Conservation (phyloP, 306 rosid species). For the Astragalus glycyphyllos region DNA sequence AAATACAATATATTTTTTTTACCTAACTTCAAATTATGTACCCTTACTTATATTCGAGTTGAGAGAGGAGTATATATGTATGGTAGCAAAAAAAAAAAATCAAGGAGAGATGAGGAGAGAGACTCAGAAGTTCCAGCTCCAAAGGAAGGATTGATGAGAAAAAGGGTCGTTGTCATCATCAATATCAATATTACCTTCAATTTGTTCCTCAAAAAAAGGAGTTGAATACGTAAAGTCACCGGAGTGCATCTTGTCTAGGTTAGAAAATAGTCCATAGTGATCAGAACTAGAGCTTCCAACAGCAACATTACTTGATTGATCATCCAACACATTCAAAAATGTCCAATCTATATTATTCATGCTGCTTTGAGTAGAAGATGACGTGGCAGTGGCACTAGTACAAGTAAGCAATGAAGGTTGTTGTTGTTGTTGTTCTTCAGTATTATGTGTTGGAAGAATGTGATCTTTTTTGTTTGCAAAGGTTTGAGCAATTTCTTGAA, state of each 20-base stretch:
- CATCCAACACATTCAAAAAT: conserved; percentile 50
- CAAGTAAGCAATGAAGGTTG: background rate
- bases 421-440: background rate
- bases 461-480: conserved; percentile 49
- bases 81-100: background rate
- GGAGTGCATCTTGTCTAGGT: conserved; percentile 50
- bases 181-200: background rate
- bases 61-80: too few species aligned
- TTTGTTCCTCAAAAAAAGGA: conserved; percentile 24
- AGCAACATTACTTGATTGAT: background rate
- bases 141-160: conserved; percentile 54
- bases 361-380: conserved; percentile 23
- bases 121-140: conserved; percentile 58
- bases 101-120: background rate
- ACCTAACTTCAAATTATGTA: too few species aligned
- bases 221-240: conserved; percentile 43
- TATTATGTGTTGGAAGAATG: background rate
- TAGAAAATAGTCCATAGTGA: conserved; percentile 33
- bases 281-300: background rate
- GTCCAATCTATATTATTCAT: conserved; percentile 55
- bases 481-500: conserved; percentile 60
- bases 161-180: conserved; percentile 37
- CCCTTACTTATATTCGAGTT: too few species aligned
- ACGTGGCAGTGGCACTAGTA: background rate
- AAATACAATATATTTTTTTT: too few species aligned